phyloP scores from a whole-genome alignment of 441 rosid species.

The Gossypium davidsonii region DNA sequence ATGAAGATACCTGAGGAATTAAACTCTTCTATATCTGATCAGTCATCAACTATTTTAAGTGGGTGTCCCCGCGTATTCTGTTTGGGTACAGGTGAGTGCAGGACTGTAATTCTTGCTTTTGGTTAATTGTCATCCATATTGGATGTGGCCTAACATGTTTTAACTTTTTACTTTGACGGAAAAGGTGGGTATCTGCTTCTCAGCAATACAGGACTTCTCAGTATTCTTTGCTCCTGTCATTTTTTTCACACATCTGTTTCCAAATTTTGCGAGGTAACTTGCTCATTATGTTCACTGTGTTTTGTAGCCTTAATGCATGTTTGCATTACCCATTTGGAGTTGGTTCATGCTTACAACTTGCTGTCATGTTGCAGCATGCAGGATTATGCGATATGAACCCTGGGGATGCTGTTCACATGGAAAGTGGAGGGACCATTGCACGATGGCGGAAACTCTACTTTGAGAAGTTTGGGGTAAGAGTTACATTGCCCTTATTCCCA shows the following conservation, averaged over 20 bases:
- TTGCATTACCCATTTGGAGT: constrained; percentile 3
- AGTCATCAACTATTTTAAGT: constrained; percentile 16
- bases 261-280: constrained; percentile 48
- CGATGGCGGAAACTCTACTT: constrained; percentile 43
- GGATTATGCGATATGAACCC: constrained; percentile 39
- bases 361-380: constrained; percentile 34
- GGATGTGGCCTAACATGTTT: constrained; percentile 13
- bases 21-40: constrained; percentile 20
- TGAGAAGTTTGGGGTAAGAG: constrained; percentile 46
- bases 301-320: background rate
- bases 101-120: background rate
- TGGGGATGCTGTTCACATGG: constrained; percentile 47
- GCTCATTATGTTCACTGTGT: background rate
- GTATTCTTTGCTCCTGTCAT: constrained; percentile 49
- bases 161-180: constrained; percentile 12
- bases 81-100: constrained; percentile 38
- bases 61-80: constrained; percentile 39
- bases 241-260: constrained; percentile 44
- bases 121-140: background rate
- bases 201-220: constrained; percentile 41
- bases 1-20: constrained; percentile 15
- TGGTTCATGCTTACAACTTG: background rate
- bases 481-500: constrained; percentile 2
- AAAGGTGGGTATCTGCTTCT: constrained; percentile 51
- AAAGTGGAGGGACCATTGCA: constrained; percentile 44